A percentile compares a stretch with the other conserved stretches of the same genome.
phyloP scores from a whole-genome alignment of 352 stramenopile species.

The Phytophthora cactorum region DNA sequence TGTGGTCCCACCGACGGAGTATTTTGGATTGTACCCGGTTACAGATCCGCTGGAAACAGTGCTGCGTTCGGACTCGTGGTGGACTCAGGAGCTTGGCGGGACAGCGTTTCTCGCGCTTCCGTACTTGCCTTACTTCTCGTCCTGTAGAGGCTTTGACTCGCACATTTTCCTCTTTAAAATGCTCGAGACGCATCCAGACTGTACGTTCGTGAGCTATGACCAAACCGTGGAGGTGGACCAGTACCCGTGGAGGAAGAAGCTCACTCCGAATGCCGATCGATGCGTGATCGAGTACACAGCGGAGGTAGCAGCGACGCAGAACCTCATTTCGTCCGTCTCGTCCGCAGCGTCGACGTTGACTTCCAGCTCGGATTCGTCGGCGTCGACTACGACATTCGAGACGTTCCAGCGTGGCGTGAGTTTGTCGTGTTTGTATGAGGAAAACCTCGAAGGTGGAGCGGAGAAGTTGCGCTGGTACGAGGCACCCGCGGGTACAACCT shows the following conservation, averaged over 20 bases:
- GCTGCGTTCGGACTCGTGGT: conserved; percentile 69
- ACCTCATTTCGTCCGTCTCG: conserved; percentile 50
- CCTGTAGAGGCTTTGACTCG: conserved; percentile 94
- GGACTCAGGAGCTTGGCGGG: conserved; percentile 70
- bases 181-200: conserved; percentile 95
- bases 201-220: conserved; percentile 84
- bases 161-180: conserved; percentile 94
- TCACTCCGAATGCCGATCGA: conserved; percentile 78
- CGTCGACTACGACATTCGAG: conserved; percentile 15
- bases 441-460: conserved; percentile 76
- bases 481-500: conserved; percentile 59
- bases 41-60: conserved; percentile 47
- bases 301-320: conserved; percentile 30
- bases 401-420: conserved; percentile 73
- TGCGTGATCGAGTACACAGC: conserved; percentile 71
- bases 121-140: conserved; percentile 97
- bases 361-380: conserved; percentile 22
- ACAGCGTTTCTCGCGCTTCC: conserved; percentile 86
- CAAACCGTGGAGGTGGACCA: conserved; percentile 93
- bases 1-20: conserved; percentile 56
- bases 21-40: conserved; percentile 61
- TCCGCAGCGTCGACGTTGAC: conserved; percentile 24
- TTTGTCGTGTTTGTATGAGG: conserved; percentile 92
- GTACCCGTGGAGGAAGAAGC: conserved; percentile 90
- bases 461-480: conserved; percentile 92